Evolutionary conservation across 179 eudicot genomes (phyloP), one percentile per base, ranked within the genome.

Genomic region (Silene coronaria): DNA sequence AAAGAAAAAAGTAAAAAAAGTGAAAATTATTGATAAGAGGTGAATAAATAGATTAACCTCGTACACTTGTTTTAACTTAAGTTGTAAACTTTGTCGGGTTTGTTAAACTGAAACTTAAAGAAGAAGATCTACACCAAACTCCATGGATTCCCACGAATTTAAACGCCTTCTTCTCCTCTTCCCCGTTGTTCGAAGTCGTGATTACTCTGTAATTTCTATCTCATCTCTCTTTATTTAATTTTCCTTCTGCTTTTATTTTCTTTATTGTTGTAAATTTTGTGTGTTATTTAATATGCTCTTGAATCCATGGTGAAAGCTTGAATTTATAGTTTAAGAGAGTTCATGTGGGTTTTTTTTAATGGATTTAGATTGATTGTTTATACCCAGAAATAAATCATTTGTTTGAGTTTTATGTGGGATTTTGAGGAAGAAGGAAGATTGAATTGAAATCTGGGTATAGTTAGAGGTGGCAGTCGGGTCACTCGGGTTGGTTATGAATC

Each of bases 81-180:
- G 45, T 36, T 11, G 48, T 42, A 42, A 42, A 42, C 1, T 42
- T 42, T 42, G 48, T 42, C 45, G 45, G 45, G 48, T 42, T 13
- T 42, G 48, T 42, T 38, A 8, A 36, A 36, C 42, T 5, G 6
- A 4, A 0, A 36, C 42, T 48, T 48, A 4, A 13, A 17, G 0
- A 61, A 10, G 16, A 62, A 11, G 16, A 62, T 23, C n/a, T 6
- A 0, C 13, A 26, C 34, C n/a, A 69, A 42, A 11, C 30, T 21
- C 55, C 12, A 85, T 85, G 88, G 85, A 85, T 51, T 80, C 76
- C 12, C 53, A 32, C 46, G 88, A 85, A 78, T 85, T 85, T 76
- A 80, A 80, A 61, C 88, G 88, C 69, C 82, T 85, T 17, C 82
- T 85, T 13, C 45, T 27, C 12, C 84, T 85, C 71, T 85, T 85